Percentiles rank a stretch among this genome's conserved stretches.
Evolutionary conservation across 2,329 filamentous ascomycete species (phyloP).

Genomic region (Penicillium griseofulvum): DNA sequence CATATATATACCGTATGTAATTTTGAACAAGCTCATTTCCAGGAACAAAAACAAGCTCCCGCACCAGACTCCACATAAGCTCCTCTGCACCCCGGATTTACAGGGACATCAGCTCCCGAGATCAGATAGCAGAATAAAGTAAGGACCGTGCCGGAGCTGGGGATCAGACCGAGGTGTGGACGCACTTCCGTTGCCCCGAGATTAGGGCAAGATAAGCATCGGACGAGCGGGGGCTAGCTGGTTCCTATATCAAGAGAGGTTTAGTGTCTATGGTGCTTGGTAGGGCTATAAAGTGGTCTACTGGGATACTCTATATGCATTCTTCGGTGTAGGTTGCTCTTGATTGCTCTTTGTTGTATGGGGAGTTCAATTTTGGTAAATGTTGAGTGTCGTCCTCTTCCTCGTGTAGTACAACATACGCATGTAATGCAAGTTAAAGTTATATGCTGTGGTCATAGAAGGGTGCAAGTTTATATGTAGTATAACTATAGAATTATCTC

Average conservation of each 20-base stretch:
- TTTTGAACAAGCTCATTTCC: slow-evolving; percentile 10
- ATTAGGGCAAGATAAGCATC: slow-evolving; percentile 10
- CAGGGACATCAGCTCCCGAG: slow-evolving; percentile 6
- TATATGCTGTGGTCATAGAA: no score
- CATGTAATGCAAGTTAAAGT: background rate
- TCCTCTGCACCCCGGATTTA: slow-evolving; percentile 23
- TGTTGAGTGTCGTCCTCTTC: background rate
- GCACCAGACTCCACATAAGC: slow-evolving; percentile 22
- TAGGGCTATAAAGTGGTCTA: background rate
- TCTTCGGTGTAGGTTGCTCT: background rate
- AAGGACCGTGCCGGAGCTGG: slow-evolving; percentile 21
- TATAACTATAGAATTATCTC: background rate
- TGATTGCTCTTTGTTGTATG: background rate
- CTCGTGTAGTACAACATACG: background rate
- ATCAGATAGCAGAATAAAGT: slow-evolving; percentile 18
- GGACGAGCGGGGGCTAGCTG: slow-evolving; percentile 14
- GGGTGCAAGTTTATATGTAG: background rate
- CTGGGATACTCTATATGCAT: background rate
- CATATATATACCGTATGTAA: background rate
- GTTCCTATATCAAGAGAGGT: background rate
- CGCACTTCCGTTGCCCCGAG: slow-evolving; percentile 20
- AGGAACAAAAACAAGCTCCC: slow-evolving; percentile 4
- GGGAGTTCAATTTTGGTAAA: no score
- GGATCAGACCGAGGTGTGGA: slow-evolving; percentile 7
- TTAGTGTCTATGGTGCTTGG: background rate